These are phyloP conservation scores for Pholiota molesta DNA, from an alignment of 768 basidiomycete genomes.

Conservation along the genomic window DNA sequence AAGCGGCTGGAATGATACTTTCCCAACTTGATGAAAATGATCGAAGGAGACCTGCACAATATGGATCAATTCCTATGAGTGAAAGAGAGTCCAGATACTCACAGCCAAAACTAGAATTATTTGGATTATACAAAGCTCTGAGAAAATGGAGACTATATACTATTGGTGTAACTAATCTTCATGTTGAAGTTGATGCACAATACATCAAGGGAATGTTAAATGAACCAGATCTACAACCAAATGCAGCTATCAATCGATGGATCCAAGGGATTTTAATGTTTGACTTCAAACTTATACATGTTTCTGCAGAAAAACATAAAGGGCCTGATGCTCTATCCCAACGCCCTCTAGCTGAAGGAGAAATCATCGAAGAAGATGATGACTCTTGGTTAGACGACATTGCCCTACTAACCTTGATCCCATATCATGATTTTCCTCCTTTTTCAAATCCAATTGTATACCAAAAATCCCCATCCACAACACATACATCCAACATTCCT, in stretches of 20 bases:
- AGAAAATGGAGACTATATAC: slow-evolving; percentile 22
- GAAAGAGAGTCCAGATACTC: slow-evolving; percentile 24
- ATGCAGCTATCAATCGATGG: slow-evolving; percentile 32
- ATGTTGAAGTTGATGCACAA: slow-evolving; percentile 32
- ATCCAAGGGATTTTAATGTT: slow-evolving; percentile 30
- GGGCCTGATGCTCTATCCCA: too few relatives aligned
- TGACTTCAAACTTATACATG: slow-evolving; percentile 27
- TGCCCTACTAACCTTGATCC: too few relatives aligned
- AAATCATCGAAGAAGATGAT: too few relatives aligned
- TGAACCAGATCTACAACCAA: slow-evolving; percentile 34
- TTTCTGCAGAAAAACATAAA: slow-evolving; percentile 15
- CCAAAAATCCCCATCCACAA: too few relatives aligned
- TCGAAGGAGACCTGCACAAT: slow-evolving; percentile 13
- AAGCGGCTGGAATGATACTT: slow-evolving; percentile 20
- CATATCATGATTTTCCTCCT: too few relatives aligned
- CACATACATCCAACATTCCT: too few relatives aligned
- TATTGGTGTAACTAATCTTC: slow-evolving; percentile 26
- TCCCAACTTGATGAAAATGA: slow-evolving; percentile 14
- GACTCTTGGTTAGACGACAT: too few relatives aligned
- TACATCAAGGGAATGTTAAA: slow-evolving; percentile 38
- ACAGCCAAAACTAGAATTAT: slow-evolving; percentile 38
- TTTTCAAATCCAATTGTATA: too few relatives aligned
- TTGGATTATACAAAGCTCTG: slow-evolving; percentile 29
- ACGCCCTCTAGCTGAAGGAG: too few relatives aligned
- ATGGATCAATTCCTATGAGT: slow-evolving; percentile 19